Percentiles rank a stretch among this genome's conserved stretches.
Evolutionary conservation across 345 rosid genomes (phyloP).

Genomic region (Brassica napus): DNA sequence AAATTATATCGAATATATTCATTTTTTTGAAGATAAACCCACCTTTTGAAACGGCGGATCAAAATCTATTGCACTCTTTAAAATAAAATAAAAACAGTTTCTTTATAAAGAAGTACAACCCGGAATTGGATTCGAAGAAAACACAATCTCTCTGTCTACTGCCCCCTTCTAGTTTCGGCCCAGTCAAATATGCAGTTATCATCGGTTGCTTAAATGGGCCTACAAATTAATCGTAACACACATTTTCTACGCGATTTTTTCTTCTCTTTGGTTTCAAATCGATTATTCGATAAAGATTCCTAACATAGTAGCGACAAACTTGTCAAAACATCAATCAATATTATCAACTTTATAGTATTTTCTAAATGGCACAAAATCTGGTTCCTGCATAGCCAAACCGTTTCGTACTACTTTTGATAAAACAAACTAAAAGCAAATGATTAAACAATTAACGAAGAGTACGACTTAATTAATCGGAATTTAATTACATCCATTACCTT

Average conservation of each 20-base stretch:
- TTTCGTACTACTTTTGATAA: not conserved
- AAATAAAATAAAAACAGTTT: no score
- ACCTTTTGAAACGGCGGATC: no score
- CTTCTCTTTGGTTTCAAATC: not conserved
- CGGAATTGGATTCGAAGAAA: no score
- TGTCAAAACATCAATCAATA: not conserved
- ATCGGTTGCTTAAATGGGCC: not conserved
- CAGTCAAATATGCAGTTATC: not conserved
- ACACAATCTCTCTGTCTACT: no score
- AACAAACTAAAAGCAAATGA: slow-evolving; percentile 1
- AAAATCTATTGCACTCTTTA: no score
- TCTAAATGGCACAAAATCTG: not conserved
- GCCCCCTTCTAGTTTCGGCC: not conserved
- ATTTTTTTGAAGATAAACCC: no score
- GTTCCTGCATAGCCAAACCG: slow-evolving; percentile 1
- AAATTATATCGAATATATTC: no score
- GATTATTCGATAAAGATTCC: slow-evolving; percentile 34
- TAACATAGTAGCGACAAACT: slow-evolving; percentile 25
- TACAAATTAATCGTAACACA: not conserved
- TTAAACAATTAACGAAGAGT: not conserved
- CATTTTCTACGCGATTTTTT: not conserved
- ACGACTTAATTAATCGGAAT: slow-evolving; percentile 15
- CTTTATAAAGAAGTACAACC: no score
- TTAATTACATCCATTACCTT: not conserved
- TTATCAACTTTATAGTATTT: not conserved